These are phyloP conservation scores for Tetrahymena malaccensis DNA, from an alignment of 73 alveolate genomes.

Conservation along the genomic window DNA sequence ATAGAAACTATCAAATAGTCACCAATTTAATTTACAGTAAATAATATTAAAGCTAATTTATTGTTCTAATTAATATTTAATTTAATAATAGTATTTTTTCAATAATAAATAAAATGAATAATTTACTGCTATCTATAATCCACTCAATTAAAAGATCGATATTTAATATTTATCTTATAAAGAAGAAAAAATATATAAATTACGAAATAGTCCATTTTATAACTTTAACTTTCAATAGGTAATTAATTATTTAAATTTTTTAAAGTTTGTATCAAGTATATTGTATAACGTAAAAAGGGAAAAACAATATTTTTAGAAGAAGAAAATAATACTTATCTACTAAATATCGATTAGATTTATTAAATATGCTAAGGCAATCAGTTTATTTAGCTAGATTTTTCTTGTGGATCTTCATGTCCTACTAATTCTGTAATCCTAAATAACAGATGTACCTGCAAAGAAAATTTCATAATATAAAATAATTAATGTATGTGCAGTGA, in stretches of 20 bases:
- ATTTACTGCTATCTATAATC: background rate
- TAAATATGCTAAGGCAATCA: background rate
- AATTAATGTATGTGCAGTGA: background rate
- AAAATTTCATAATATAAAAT: background rate
- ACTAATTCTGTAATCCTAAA: background rate
- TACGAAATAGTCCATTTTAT: background rate
- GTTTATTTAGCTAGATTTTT: background rate
- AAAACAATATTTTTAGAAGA: background rate
- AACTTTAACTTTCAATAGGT: background rate
- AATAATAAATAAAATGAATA: no score
- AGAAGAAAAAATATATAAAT: no score
- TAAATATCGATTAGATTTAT: no score
- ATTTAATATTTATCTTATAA: no score
- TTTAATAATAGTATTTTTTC: background rate
- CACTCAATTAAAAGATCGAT: background rate
- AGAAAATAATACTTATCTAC: background rate
- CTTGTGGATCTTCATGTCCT: background rate
- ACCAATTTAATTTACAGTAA: background rate
- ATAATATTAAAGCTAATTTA: no score
- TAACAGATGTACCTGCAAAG: background rate
- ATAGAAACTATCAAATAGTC: no score
- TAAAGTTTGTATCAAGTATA: no score
- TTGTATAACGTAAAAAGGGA: background rate
- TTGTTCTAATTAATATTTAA: no score
- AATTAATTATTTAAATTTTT: no score